phyloP scores from a whole-genome alignment of 257 asterid species.

The Schizonepeta tenuifolia region DNA sequence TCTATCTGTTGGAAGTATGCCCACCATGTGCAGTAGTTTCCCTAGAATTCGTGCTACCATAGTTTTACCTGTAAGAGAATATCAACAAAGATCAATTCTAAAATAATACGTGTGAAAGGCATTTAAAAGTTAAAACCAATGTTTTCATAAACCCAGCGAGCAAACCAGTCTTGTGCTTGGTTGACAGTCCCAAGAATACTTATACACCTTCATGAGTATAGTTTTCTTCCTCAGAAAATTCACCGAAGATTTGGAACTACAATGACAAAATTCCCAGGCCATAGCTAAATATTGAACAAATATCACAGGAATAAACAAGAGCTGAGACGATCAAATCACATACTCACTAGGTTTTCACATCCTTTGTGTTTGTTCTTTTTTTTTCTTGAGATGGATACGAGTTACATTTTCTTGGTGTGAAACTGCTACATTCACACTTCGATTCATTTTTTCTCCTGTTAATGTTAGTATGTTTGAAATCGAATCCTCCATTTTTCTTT shows the following conservation, averaged over 20 bases:
- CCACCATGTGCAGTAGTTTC: slow-evolving; percentile 81
- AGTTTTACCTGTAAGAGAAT: slow-evolving; percentile 76
- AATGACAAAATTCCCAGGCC: neutral
- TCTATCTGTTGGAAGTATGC: slow-evolving; percentile 76
- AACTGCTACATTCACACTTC: slow-evolving; percentile 3
- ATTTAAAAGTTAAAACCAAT: neutral
- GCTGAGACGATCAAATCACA: neutral
- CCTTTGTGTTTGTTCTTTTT: neutral
- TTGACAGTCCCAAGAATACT: slow-evolving; percentile 10
- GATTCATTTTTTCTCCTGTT: neutral
- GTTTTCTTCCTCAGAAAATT: neutral
- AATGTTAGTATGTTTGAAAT: neutral
- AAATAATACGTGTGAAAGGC: neutral
- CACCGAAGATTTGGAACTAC: neutral
- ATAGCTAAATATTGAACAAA: neutral
- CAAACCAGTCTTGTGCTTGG: neutral
- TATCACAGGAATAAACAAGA: neutral
- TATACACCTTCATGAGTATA: neutral
- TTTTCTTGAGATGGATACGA: too few relatives aligned
- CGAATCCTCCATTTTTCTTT: neutral
- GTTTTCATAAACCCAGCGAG: neutral
- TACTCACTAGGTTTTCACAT: neutral
- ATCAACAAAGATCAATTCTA: neutral
- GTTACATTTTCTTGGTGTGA: neutral
- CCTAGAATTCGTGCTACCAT: slow-evolving; percentile 86